A percentile compares a stretch with the other conserved stretches of the same genome.
Evolutionary conservation across 306 rosid genomes (phyloP).

Genomic region (Malus asiatica): DNA sequence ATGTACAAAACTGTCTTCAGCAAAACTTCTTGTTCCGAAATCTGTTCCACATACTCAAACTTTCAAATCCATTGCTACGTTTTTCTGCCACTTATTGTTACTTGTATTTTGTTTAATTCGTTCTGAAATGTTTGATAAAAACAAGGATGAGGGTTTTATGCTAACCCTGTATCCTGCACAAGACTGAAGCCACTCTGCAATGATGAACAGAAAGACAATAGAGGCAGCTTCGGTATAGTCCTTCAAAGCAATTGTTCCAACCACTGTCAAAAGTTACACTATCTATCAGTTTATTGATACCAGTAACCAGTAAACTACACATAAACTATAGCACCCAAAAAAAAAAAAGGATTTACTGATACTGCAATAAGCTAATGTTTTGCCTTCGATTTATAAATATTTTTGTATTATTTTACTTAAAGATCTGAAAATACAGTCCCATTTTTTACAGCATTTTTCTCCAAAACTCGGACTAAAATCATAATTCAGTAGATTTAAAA

Average conservation of each 20-base stretch:
- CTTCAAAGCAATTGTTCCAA: constrained; percentile 58
- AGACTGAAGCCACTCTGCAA: constrained; percentile 89
- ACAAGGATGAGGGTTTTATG: not conserved
- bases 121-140: not conserved
- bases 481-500: too few species aligned
- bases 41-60: too few species aligned
- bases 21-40: not conserved
- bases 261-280: constrained; percentile 43
- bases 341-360: too few species aligned
- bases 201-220: constrained; percentile 78
- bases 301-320: too few species aligned
- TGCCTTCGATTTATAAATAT: too few species aligned
- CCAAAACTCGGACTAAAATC: too few species aligned
- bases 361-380: too few species aligned
- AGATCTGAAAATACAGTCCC: too few species aligned
- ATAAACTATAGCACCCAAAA: too few species aligned
- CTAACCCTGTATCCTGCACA: constrained; percentile 81
- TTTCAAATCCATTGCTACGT: not conserved
- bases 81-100: not conserved
- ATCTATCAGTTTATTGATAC: not conserved
- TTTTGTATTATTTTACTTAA: too few species aligned
- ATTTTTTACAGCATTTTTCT: too few species aligned
- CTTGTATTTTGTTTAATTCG: not conserved
- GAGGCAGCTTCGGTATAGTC: constrained; percentile 90
- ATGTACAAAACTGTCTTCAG: not conserved